phyloP scores from a whole-genome alignment of 2,329 filamentous ascomycete genomes.

The Aspergillus eucalypticola region DNA sequence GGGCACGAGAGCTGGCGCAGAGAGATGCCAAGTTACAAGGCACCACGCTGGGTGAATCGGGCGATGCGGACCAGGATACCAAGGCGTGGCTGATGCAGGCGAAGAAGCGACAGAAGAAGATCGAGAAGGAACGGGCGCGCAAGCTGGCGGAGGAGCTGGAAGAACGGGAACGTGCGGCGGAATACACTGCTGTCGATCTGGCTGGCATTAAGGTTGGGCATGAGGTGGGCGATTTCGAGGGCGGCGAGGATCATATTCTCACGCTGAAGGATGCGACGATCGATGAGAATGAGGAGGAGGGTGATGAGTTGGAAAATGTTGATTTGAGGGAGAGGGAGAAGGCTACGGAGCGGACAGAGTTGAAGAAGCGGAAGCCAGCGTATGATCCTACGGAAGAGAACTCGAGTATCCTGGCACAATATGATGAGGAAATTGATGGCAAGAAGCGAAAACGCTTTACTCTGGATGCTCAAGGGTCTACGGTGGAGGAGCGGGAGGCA shows the following conservation, averaged over 20 bases:
- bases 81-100: slow-evolving; percentile 83
- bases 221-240: slow-evolving; percentile 77
- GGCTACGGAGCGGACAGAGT: slow-evolving; percentile 67
- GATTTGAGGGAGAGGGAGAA: slow-evolving; percentile 45
- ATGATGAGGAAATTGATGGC: slow-evolving; percentile 91
- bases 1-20: slow-evolving; percentile 80
- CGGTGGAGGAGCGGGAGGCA: slow-evolving; percentile 62
- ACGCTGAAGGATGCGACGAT: slow-evolving; percentile 94
- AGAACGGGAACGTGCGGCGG: slow-evolving; percentile 70
- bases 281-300: slow-evolving; percentile 78
- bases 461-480: slow-evolving; percentile 74
- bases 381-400: slow-evolving; percentile 81
- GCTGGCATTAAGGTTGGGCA: slow-evolving; percentile 91
- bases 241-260: slow-evolving; percentile 78
- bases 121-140: slow-evolving; percentile 70
- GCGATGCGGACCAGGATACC: slow-evolving; percentile 69
- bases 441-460: slow-evolving; percentile 89
- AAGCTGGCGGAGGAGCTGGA: slow-evolving; percentile 73
- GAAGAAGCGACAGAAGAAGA: slow-evolving; percentile 93
- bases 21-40: slow-evolving; percentile 75
- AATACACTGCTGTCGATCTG: slow-evolving; percentile 83
- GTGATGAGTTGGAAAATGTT: slow-evolving; percentile 71
- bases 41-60: slow-evolving; percentile 76
- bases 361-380: slow-evolving; percentile 85
- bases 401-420: slow-evolving; percentile 76